Evolutionary conservation across 495 filamentous ascomycete genomes (phyloP).

Genomic region (Penicillium desertorum): DNA sequence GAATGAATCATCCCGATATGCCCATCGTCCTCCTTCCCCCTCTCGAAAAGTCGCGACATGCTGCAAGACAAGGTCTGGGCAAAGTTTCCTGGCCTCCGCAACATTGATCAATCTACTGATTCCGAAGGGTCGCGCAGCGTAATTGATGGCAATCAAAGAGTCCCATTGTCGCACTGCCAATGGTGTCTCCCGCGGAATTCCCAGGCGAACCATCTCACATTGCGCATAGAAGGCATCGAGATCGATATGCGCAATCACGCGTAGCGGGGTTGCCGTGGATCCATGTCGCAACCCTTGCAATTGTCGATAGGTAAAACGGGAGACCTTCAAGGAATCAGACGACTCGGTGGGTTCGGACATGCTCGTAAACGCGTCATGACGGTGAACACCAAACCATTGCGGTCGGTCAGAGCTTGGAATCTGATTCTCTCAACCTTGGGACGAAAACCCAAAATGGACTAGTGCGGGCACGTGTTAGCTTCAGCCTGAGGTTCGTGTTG

Average conservation of each 20-base stretch:
- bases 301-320: slow-evolving; percentile 81
- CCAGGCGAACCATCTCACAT: slow-evolving; percentile 87
- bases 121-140: slow-evolving; percentile 78
- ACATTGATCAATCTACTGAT: slow-evolving; percentile 72
- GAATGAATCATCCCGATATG: slow-evolving; percentile 77
- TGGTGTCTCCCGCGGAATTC: slow-evolving; percentile 68
- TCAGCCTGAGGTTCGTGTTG: slow-evolving; percentile 4
- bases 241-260: slow-evolving; percentile 88
- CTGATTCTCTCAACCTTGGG: slow-evolving; percentile 11
- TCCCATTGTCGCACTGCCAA: slow-evolving; percentile 82
- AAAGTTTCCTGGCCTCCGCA: slow-evolving; percentile 82
- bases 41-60: slow-evolving; percentile 96
- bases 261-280: slow-evolving; percentile 70
- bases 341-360: slow-evolving; percentile 35
- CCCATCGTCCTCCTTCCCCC: slow-evolving; percentile 81
- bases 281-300: slow-evolving; percentile 71
- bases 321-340: slow-evolving; percentile 50
- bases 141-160: slow-evolving; percentile 94
- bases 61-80: slow-evolving; percentile 79
- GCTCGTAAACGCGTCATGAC: slow-evolving; percentile 25
- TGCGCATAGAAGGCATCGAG: slow-evolving; percentile 98
- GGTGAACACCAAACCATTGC: not conserved
- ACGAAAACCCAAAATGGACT: slow-evolving; percentile 15
- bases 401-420: not conserved
- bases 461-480: slow-evolving; percentile 21